A percentile compares a stretch with the other conserved stretches of the same genome.
phyloP scores from a whole-genome alignment of 2,329 filamentous ascomycete species.

The Elsinoe ampelina region DNA sequence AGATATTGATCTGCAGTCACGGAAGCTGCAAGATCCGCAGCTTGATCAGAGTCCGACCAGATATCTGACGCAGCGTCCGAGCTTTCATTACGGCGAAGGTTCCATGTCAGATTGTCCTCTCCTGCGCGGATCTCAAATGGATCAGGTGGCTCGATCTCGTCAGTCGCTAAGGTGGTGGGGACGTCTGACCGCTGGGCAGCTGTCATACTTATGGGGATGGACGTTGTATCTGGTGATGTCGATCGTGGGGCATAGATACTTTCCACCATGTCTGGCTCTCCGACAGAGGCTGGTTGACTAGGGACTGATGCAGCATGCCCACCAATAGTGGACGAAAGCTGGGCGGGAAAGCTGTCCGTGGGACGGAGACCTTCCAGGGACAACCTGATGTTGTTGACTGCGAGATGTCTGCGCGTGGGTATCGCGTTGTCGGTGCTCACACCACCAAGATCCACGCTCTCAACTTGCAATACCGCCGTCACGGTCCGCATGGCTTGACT shows the following conservation, averaged over 20 bases:
- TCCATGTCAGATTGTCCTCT: constrained; percentile 31
- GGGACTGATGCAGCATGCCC: not conserved
- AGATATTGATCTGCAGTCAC: constrained; percentile 10
- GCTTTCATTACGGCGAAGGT: constrained; percentile 24
- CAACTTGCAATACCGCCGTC: not conserved
- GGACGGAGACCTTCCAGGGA: constrained; percentile 4
- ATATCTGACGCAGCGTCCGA: constrained; percentile 22
- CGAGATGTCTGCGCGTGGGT: not conserved
- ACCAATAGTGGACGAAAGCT: not conserved
- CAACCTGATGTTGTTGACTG: not conserved
- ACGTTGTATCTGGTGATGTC: not conserved
- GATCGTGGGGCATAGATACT: not conserved
- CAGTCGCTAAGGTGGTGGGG: too few species aligned
- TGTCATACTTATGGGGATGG: not conserved
- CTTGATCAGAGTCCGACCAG: constrained; percentile 26
- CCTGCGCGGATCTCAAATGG: constrained; percentile 27
- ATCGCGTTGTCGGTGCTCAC: not conserved
- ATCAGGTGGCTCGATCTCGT: constrained; percentile 3
- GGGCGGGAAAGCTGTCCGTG: not conserved
- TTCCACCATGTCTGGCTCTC: not conserved
- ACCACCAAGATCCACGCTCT: constrained; percentile 7
- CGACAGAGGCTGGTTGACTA: not conserved
- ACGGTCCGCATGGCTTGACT: not conserved
- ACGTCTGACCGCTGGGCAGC: too few species aligned
- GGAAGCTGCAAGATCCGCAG: constrained; percentile 25